Evolutionary conservation across 192 early-diverging fungal genomes (phyloP).

Genomic region (Ambispora gerdemannii): DNA sequence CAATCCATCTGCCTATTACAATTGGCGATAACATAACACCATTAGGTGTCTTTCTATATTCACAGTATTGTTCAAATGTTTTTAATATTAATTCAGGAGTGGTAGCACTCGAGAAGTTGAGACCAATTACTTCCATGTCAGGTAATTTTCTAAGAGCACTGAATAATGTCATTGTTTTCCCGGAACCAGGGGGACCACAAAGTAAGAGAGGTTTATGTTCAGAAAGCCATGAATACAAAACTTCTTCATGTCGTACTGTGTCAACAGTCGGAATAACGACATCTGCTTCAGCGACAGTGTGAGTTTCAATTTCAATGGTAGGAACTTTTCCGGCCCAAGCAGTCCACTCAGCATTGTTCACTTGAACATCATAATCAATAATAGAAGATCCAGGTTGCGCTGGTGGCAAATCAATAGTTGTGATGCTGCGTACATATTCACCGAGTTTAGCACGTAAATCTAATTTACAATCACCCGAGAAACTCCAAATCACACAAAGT

Average conservation of each 20-base stretch:
- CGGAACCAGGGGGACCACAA: slow-evolving; percentile 98
- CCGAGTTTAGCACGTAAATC: slow-evolving; percentile 70
- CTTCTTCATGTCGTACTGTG: slow-evolving; percentile 95
- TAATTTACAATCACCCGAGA: slow-evolving; percentile 83
- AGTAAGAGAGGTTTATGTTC: slow-evolving; percentile 94
- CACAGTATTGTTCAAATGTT: slow-evolving; percentile 97
- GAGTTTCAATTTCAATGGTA: slow-evolving; percentile 90
- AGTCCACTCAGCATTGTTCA: slow-evolving; percentile 83
- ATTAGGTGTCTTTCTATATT: slow-evolving; percentile 92
- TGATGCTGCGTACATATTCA: slow-evolving; percentile 73
- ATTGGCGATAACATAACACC: slow-evolving; percentile 85
- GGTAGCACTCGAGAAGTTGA: slow-evolving; percentile 99
- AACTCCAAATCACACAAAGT: slow-evolving; percentile 88
- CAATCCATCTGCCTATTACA: slow-evolving; percentile 87
- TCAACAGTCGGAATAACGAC: slow-evolving; percentile 98
- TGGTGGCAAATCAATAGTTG: slow-evolving; percentile 73
- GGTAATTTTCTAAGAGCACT: slow-evolving; percentile 90
- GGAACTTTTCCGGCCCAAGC: slow-evolving; percentile 90
- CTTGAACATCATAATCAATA: slow-evolving; percentile 87
- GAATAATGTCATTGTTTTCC: slow-evolving; percentile 99
- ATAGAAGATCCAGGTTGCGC: slow-evolving; percentile 49
- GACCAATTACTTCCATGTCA: slow-evolving; percentile 94
- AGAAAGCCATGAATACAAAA: slow-evolving; percentile 91
- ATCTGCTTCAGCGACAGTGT: slow-evolving; percentile 84
- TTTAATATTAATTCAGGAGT: slow-evolving; percentile 92